Evolutionary conservation across 768 basidiomycete genomes (phyloP), one percentile per base, ranked within the genome.

Genomic region (Boletus eberwhitei): DNA sequence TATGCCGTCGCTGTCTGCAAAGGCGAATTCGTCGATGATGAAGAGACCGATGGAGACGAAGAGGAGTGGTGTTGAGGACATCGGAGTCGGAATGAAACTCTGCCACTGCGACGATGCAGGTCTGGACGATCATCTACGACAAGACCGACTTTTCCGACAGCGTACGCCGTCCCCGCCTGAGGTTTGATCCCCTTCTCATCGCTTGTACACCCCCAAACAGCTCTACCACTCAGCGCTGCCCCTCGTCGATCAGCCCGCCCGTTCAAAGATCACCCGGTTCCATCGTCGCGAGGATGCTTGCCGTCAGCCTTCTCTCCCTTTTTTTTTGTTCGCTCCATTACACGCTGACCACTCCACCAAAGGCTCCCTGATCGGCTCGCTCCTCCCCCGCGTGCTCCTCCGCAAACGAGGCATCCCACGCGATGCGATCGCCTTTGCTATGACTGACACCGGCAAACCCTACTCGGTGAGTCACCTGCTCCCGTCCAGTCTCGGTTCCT

Each of bases 11-110:
- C 4, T 8, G 48, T 38, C 47, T 48, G 47, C 47, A 48, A 36
- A 38, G 45, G 73, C 62, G 63, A 83, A 87, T 4, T 86, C 79
- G 69, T 97, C 93, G 62, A 95, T 80, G 63, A 97, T 94, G 74
- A 95, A 95, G 82, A 93, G 84, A 8, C 93, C 93, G 26, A 93
- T 75, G n/a, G 86, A 83, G 19, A 81, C 82, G 44, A 91, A 85
- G 38, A 69, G 59, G 17, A 22, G 11, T 17, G 22, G 22, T 4
- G 35, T 36, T 36, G 35, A 36, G 31, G 65, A 29, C 48, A 63
- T 58, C 48, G 62, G 63, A 70, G 65, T 67, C 55, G 40, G 34
- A 60, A 47, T 53, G 59, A 36, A 24, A 55, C 54, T 58, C 60
- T 52, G 44, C n/a, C n/a, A 60, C 43, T 39, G 50, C 50, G 32